Base-by-base conservation (phyloP, 441 rosid species). In the Pelargonium fulgidum region DNA sequence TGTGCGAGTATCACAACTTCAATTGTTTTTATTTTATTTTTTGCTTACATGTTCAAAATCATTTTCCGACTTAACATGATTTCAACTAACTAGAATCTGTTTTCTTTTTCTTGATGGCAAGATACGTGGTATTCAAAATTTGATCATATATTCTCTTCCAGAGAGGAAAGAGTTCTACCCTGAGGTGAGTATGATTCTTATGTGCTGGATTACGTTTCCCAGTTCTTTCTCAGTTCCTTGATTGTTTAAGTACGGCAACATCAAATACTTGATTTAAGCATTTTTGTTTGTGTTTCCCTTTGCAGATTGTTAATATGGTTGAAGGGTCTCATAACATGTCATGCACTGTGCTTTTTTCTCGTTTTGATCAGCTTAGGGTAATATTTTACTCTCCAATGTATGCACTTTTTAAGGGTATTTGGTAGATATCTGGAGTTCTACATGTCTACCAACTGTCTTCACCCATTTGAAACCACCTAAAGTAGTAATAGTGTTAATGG, bases 101-200 rank as follows among this genome's bases (percentile, higher is more conserved):
- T 39, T 75, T 62, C 19, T 8, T 66, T 80, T 75, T 50, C 66
- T 54, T 75, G 63, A 36, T 39, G 75, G 74, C 50, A 80, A 94
- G 98, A 90, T 94, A 65, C 98, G 98, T 62, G 98, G 99, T 50
- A 80, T 92, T 71, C 79, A 79, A 80, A 92, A 85, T 69, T 81
- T 94, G 70, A 90, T 94, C 12, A 75, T 94, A 59, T 94, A 90
- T 79, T 94, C 98, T 66, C 91, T 90, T 29, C 98, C 98, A 0
- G 96, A 94, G 73, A 80, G 97, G 74, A 94, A 92, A 78, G 98
- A 94, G 83, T 90, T 92, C 68, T 94, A 92, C 74, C 89, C 92
- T 29, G 90, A 94, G 94, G 99, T 86, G 71, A 79, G 82, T 64
- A 65, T 65, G 22, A 24, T 52, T 47, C 52, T 29, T 68, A 65